phyloP scores from a whole-genome alignment of 768 basidiomycete genomes.

The Hypholoma fasciculare region DNA sequence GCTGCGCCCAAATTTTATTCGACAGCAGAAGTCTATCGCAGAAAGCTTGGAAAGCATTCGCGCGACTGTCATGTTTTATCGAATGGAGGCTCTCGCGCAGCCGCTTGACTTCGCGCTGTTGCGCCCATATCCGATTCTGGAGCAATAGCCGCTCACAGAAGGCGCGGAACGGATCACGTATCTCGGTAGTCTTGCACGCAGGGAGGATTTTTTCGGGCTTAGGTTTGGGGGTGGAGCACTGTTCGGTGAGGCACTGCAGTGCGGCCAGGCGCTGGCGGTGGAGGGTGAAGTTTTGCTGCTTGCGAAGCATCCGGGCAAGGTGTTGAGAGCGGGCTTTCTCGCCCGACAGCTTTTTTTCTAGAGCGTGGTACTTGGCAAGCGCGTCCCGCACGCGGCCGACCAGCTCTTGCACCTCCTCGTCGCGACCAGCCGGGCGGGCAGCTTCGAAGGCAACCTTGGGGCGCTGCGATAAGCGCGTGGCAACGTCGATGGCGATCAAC shows the following conservation, averaged over 20 bases:
- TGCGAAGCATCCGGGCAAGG: conserved; percentile 20
- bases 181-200: conserved; percentile 3
- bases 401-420: conserved; percentile 16
- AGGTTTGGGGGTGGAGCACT: neutral
- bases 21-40: conserved; percentile 39
- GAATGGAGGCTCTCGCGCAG: neutral
- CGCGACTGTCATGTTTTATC: neutral
- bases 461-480: conserved; percentile 12
- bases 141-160: conserved; percentile 41
- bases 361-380: conserved; percentile 26
- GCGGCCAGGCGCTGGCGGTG: conserved; percentile 23
- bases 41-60: conserved; percentile 33
- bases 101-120: conserved; percentile 19
- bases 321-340: conserved; percentile 18
- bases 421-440: neutral
- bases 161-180: conserved; percentile 29
- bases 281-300: conserved; percentile 24
- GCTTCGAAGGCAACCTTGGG: conserved; percentile 2
- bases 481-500: conserved; percentile 33
- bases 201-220: neutral
- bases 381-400: conserved; percentile 24
- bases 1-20: conserved; percentile 41
- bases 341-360: conserved; percentile 24
- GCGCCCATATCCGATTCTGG: conserved; percentile 41
- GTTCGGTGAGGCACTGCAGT: conserved; percentile 2